phyloP scores from a whole-genome alignment of 2,329 filamentous ascomycete species.

The Pseudocercospora fuligena region DNA sequence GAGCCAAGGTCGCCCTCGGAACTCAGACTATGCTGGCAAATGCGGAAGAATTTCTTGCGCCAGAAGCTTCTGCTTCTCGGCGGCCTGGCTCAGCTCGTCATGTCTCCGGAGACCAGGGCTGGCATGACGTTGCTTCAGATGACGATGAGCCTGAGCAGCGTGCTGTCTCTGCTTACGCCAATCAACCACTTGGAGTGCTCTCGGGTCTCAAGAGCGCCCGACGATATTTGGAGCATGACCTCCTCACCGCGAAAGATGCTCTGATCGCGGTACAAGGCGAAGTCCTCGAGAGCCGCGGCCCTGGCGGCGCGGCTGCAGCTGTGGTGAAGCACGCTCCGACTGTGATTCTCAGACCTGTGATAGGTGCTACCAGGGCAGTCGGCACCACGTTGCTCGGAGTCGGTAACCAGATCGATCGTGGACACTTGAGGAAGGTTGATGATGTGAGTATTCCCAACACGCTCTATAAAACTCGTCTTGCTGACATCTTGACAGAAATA shows the following conservation, averaged over 20 bases:
- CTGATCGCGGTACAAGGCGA: conserved; percentile 94
- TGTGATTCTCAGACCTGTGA: conserved; percentile 85
- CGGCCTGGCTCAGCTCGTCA: conserved; percentile 22
- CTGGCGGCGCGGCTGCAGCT: conserved; percentile 77
- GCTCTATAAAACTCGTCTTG: conserved; percentile 1
- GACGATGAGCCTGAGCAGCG: conserved; percentile 72
- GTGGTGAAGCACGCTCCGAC: conserved; percentile 86
- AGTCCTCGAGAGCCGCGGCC: conserved; percentile 82
- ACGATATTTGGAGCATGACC: conserved; percentile 79
- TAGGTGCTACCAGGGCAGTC: conserved; percentile 86
- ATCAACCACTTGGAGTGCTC: conserved; percentile 87
- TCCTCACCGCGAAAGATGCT: conserved; percentile 85
- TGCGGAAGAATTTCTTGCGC: conserved; percentile 76
- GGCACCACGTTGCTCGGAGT: conserved; percentile 90
- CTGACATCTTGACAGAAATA: conserved; percentile 40
- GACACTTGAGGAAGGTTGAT: conserved; percentile 78
- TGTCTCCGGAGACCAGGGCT: conserved; percentile 41
- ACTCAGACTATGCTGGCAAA: conserved; percentile 92
- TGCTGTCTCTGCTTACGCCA: conserved; percentile 87
- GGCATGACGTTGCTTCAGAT: conserved; percentile 61
- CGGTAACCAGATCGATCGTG: conserved; percentile 86
- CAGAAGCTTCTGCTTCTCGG: conserved; percentile 31
- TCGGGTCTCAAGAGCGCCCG: conserved; percentile 86
- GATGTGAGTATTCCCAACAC: conserved; percentile 70
- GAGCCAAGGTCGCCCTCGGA: conserved; percentile 91